A percentile compares a stretch with the other conserved stretches of the same genome.
phyloP scores from a whole-genome alignment of 2,329 filamentous ascomycete genomes.

The Stagonosporopsis vannaccii region DNA sequence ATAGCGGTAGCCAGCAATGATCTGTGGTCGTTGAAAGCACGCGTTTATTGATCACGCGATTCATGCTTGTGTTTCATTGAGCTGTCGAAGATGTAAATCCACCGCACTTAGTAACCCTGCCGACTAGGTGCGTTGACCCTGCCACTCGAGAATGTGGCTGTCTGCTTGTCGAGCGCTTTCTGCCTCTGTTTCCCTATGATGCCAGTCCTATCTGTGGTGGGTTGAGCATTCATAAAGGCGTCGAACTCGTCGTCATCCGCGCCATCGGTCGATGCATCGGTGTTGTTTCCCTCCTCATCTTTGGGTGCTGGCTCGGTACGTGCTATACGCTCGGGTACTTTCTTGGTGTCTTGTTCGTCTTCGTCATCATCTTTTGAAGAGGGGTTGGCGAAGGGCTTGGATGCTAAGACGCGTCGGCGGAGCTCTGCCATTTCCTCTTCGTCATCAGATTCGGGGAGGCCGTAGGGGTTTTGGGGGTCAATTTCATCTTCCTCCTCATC shows the following conservation, averaged over 20 bases:
- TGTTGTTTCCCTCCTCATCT: slow-evolving; percentile 65
- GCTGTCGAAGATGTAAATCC: background rate
- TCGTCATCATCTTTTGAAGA: slow-evolving; percentile 38
- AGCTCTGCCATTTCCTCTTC: slow-evolving; percentile 95
- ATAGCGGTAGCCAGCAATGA: background rate
- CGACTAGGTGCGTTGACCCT: slow-evolving; percentile 35
- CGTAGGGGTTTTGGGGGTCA: slow-evolving; percentile 70
- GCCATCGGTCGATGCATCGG: slow-evolving; percentile 70
- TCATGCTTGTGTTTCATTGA: background rate
- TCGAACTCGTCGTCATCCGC: slow-evolving; percentile 82
- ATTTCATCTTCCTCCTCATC: slow-evolving; percentile 53
- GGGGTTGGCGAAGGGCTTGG: slow-evolving; percentile 81
- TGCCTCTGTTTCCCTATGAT: slow-evolving; percentile 67
- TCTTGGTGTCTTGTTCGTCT: slow-evolving; percentile 55
- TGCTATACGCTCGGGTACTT: slow-evolving; percentile 67
- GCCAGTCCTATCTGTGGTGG: slow-evolving; percentile 85
- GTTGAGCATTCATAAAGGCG: slow-evolving; percentile 89
- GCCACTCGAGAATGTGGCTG: slow-evolving; percentile 45
- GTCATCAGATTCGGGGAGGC: slow-evolving; percentile 75
- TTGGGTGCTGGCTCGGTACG: slow-evolving; percentile 57
- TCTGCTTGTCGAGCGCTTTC: slow-evolving; percentile 51
- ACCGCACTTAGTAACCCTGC: slow-evolving; percentile 12
- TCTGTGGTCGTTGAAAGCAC: background rate
- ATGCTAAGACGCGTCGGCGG: slow-evolving; percentile 85
- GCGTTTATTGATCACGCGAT: background rate